phyloP scores from a whole-genome alignment of 2,329 filamentous ascomycete genomes.

The Scedosporium boydii region DNA sequence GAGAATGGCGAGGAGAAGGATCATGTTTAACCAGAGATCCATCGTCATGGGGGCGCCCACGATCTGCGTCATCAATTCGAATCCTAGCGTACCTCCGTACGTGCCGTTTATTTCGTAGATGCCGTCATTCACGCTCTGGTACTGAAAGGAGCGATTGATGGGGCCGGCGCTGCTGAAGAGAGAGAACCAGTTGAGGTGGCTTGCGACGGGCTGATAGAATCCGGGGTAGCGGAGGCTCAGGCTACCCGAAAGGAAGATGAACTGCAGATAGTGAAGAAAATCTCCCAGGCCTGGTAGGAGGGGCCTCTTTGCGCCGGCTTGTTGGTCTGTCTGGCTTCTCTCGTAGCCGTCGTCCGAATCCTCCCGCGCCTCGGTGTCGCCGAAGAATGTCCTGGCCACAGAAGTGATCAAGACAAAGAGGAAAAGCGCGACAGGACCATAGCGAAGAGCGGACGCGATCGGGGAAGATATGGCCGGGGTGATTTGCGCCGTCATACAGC shows the following conservation, averaged over 20 bases:
- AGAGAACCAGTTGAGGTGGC: constrained; percentile 56
- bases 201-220: constrained; percentile 62
- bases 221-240: constrained; percentile 65
- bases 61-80: constrained; percentile 58
- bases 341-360: background rate
- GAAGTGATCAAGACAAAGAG: background rate
- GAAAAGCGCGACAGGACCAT: background rate
- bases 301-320: background rate
- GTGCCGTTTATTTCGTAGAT: constrained; percentile 60
- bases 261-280: constrained; percentile 68
- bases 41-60: constrained; percentile 53
- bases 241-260: constrained; percentile 59
- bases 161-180: constrained; percentile 45
- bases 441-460: background rate
- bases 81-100: constrained; percentile 42
- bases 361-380: constrained; percentile 31
- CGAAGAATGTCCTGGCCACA: constrained; percentile 24
- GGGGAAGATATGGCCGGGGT: background rate
- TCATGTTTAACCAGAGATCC: constrained; percentile 61
- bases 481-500: constrained; percentile 1
- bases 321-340: constrained; percentile 21
- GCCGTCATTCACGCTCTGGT: constrained; percentile 32
- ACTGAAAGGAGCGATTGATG: constrained; percentile 13
- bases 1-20: constrained; percentile 47
- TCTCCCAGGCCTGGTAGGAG: constrained; percentile 23